Evolutionary conservation across 2,329 filamentous ascomycete species (phyloP), one percentile per base, ranked within the genome.

Genomic region (Hysterium pulicare): DNA sequence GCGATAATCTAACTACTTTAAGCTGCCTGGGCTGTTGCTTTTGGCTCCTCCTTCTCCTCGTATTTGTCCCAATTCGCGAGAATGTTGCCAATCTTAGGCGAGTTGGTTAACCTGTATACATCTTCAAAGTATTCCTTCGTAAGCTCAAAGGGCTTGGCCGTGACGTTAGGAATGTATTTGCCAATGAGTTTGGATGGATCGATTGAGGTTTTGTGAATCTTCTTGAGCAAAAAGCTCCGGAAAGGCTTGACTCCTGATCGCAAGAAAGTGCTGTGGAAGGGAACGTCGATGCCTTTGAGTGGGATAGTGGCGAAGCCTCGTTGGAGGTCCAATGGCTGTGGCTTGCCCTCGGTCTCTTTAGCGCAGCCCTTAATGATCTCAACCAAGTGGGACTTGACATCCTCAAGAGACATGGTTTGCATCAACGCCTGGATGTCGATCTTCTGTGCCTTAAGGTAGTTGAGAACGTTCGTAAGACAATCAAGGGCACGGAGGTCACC

Each of bases 91-190:
- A 90, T 90, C 70, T 84, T 74, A 33, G 81, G 81, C 16, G 76
- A 80, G 73, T 94, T 96, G 41, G 93, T 98, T 66, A 98, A 73
- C 59, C 83, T 82, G 74, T 97, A 97, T 38, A 98, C 94, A 64
- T 97, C 93, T 78, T 98, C 91, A 71, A 98, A 98, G 75, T 98
- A 98, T 74, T 97, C 93, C 79, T 90, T 95, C 42, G 90, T 95
- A 53, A 98, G 77, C 68, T 90, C 89, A 67, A 98, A 98, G 13
- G 93, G 93, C 71, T 84, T 84, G 45, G 93, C 93, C 42, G 93
- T 98, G 54, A 98, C 94, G 71, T 98, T 98, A 57, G 93, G 93
- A 54, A 98, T 97, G 74, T 98, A 98, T 74, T 98, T 98, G 61
- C 93, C 93, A 55, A 98, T 80, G 61, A 98, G 74, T 78, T 97